These are phyloP conservation scores for Coprinopsis strossmayeri DNA, from an alignment of 768 basidiomycete species.

Conservation along the genomic window DNA sequence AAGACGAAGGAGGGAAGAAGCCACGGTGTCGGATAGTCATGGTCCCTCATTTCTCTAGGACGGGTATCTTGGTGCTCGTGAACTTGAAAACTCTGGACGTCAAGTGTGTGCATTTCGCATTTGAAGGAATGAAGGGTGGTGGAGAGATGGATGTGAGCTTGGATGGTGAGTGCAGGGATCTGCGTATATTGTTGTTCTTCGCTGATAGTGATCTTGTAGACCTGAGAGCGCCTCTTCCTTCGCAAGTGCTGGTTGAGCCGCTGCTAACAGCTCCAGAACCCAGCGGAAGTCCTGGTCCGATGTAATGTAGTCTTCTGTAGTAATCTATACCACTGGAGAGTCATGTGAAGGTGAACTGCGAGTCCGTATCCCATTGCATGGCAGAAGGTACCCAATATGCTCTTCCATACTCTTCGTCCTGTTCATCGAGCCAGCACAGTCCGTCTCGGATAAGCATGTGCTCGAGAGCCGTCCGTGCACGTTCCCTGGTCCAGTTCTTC, in stretches of 20 bases:
- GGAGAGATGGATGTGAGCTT: conserved; percentile 15
- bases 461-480: conserved; percentile 73
- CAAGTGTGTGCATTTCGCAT: conserved; percentile 50
- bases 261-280: conserved; percentile 18
- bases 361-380: conserved; percentile 74
- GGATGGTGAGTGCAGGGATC: conserved; percentile 14
- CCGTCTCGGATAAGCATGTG: conserved; percentile 91
- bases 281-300: conserved; percentile 9
- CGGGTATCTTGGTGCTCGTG: conserved; percentile 72
- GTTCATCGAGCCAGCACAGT: conserved; percentile 92
- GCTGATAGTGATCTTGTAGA: conserved; percentile 7
- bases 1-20: conserved; percentile 19
- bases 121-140: conserved; percentile 37
- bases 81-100: conserved; percentile 75
- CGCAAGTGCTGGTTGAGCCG: conserved; percentile 20
- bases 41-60: conserved; percentile 74
- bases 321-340: too few relatives aligned
- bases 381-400: conserved; percentile 88
- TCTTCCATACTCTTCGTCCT: conserved; percentile 57
- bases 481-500: conserved; percentile 73
- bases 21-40: conserved; percentile 66
- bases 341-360: conserved; percentile 7
- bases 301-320: conserved; percentile 9
- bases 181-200: neutral
- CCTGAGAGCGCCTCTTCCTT: conserved; percentile 12